Evolutionary conservation across 176 grass and related monocot genomes (phyloP), one percentile per base, ranked within the genome.

Genomic region (Zoysia japonica): DNA sequence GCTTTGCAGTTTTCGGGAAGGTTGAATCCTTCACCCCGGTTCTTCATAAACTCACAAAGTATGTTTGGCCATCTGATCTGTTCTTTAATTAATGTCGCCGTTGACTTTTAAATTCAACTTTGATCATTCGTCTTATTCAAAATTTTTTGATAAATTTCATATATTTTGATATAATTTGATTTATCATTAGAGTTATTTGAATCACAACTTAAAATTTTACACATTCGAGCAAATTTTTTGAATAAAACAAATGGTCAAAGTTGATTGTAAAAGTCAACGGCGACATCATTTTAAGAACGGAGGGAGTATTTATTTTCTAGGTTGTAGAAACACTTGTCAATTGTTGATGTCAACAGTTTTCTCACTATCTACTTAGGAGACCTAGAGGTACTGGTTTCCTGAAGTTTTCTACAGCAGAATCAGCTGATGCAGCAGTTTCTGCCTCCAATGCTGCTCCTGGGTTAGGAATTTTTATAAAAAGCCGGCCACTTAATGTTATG

Each of bases 11-110:
- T 28, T 98, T 94, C 75, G 96, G 96, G 75, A 91, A 91, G 64
- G 86, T 98, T 7, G 76, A 94, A 87, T 94, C 96, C 60, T 94
- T 90, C 89, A 68, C 87, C 57, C 90, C 83, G 3, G 96, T 98
- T 73, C 90, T 98, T 72, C 96, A 98, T 89, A 89, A 92, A 86
- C 86, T 94, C 71, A 98, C 92, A 62, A 98, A 93, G 96, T 98
- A 89, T 79, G 92, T 87, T 78, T 50, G 41, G 70, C n/a, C 46
- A 65, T 57, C 28, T 64, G 37, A 8, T 28, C 28, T 28, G 28
- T 28, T 28, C 28, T 28, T 28, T 28, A 28, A 28, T 28, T 28
- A 0, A 28, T 28, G 28, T 28, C 28, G 28, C 28, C 28, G 28
- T 28, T 28, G 28, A 28, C 28, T 28, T 28, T 28, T 28, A 28